Evolutionary conservation across 345 rosid genomes (phyloP), one percentile per base, ranked within the genome.

Genomic region (Geranium brycei): DNA sequence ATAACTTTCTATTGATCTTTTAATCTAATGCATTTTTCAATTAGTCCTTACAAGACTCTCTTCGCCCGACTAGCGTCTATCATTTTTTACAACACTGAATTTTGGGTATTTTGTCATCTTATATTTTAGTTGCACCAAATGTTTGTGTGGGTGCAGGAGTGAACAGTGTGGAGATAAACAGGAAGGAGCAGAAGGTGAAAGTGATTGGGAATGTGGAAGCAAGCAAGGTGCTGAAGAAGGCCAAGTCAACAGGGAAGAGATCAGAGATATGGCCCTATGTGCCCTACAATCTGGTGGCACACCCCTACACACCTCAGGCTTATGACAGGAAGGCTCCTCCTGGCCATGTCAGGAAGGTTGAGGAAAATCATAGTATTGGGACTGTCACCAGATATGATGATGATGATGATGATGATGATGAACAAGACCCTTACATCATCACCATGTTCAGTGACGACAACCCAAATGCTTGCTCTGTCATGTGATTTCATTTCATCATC

Each of bases 261-360:
- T 87, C 85, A 23, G 99, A 93, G 89, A 80, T 93, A 57, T 90
- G 99, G 99, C 99, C 99, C 0, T 93, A 90, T 53, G 81, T 93
- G 4, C 96, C 96, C 19, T 93, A 88, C 81, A 85, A 81, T 67
- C 51, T 90, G 69, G 97, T 93, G 85, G 87, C 97, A 41, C 95
- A 86, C 38, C 96, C 99, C 2, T 93, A 85, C 71, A 66, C 77
- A 19, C 79, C 81, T 60, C 77, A 78, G 57, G 83, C 91, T 68
- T 90, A 93, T 65, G 96, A 93, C 89, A 93, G 88, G 83, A 89
- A 76, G 64, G 99, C 99, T 5, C 99, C 99, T 19, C 88, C 97
- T 59, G 97, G 99, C 51, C 78, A 81, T 66, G 99, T 93, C 47
- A 83, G 97, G 81, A 93, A 63, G 13, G 75, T 87, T 0, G 99